A percentile compares a stretch with the other conserved stretches of the same genome.
These are phyloP conservation scores for Beauveria brongniartii DNA, from an alignment of 2,329 filamentous ascomycete species.

Conservation along the genomic window DNA sequence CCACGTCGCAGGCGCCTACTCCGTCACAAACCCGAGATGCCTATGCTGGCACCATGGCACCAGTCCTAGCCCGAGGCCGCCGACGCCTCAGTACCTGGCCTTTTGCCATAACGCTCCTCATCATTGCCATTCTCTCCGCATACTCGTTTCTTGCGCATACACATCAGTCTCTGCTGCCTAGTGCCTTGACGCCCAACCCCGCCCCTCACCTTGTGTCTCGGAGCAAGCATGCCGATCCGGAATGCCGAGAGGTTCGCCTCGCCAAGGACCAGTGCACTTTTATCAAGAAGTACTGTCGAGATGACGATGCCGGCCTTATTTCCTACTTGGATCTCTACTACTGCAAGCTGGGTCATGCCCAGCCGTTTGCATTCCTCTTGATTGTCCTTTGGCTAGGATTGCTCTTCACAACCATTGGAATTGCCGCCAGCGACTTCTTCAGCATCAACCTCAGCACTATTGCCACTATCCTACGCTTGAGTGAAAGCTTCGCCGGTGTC, in stretches of 20 bases:
- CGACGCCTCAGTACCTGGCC: constrained; percentile 22
- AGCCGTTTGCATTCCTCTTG: constrained; percentile 70
- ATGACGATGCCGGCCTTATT: constrained; percentile 83
- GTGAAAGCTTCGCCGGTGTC: constrained; percentile 91
- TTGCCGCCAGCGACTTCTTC: constrained; percentile 97
- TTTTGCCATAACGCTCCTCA: constrained; percentile 38
- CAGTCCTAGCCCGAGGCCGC: constrained; percentile 31
- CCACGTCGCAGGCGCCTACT: background rate
- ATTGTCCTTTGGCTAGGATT: constrained; percentile 77
- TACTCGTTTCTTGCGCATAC: constrained; percentile 33
- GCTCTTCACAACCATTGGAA: constrained; percentile 93
- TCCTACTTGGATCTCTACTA: constrained; percentile 90
- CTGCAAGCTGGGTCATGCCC: constrained; percentile 60
- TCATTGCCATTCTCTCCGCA: constrained; percentile 38
- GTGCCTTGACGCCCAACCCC: constrained; percentile 11
- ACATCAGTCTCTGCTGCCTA: constrained; percentile 8
- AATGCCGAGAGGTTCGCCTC: constrained; percentile 74
- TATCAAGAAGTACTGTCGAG: constrained; percentile 70
- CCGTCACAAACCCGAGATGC: constrained; percentile 1
- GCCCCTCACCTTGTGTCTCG: constrained; percentile 20
- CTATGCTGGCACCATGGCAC: constrained; percentile 17
- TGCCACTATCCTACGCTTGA: constrained; percentile 79
- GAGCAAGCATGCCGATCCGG: constrained; percentile 21
- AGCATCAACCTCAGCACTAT: constrained; percentile 95
- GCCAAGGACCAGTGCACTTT: constrained; percentile 80